Evolutionary conservation across 2,329 filamentous ascomycete genomes (phyloP), one percentile per base, ranked within the genome.

Genomic region (Scedosporium aurantiacum): DNA sequence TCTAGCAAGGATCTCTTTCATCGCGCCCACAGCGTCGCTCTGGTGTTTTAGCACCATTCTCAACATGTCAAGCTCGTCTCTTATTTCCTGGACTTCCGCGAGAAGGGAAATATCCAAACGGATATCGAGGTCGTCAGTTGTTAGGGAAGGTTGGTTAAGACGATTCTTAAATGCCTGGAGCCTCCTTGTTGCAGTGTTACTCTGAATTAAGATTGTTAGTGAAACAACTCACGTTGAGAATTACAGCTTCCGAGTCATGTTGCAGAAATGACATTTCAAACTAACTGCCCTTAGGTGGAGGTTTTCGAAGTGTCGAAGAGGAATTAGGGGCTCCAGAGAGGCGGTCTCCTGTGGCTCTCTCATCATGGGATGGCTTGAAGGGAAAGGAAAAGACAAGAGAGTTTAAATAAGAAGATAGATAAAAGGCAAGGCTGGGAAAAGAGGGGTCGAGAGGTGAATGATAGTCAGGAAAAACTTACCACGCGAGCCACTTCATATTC

Each of bases 71-170:
- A 64, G 59, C 43, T 64, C 63, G 8, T 64, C 61, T 16, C 57
- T 59, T 12, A 64, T 63, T 37, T 63, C 61, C 14, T 62, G 60
- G 21, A 63, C 23, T 43, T 64, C 61, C n/a, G 63, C 63, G 57
- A 63, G 56, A 10, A 62, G 61, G 12, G 56, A 59, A 23, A 55
- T 63, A 50, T 63, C 58, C 18, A 40, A 41, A 18, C 45, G 54
- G n/a, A 56, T 27, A 37, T 57, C 18, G 5, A 57, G 28, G 16
- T 54, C 16, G 57, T 25, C 14, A 23, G 40, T 47, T 61, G 50
- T 25, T 57, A 43, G 52, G 47, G 27, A 23, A 58, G 60, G 25
- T 47, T 45, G n/a, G 12, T 43, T 6, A n/a, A 52, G 18, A 5
- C 32, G 32, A n/a, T 61, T 18, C 57, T 27, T 43, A 43, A 40